Base-by-base conservation (phyloP, 441 rosid species). In the Erodium chrysanthum region DNA sequence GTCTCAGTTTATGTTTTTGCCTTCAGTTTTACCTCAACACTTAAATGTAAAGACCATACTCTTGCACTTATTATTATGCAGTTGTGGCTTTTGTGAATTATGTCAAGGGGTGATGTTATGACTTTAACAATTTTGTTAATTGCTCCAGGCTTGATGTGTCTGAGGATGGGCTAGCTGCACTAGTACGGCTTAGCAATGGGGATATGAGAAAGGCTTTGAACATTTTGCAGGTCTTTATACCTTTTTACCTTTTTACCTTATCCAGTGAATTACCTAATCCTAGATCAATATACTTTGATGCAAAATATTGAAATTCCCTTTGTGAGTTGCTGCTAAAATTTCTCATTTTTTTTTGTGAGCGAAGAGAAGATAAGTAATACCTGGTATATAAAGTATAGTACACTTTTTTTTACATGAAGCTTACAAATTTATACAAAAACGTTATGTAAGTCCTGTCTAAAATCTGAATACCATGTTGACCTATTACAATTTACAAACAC, bases 181-280 rank as follows among this genome's bases (percentile, higher is more conserved):
- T 89, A 71, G 94, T 89, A 74, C 83, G 85, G 42, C 91, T 94
- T 70, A 81, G 97, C 89, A 94, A 82, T 71, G 99, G 99, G 27
- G 99, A 94, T 85, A 94, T 91, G 99, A 86, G 99, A 80, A 94
- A 89, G 86, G 96, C 99, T 61, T 74, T 91, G 85, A 94, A 94
- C 82, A 89, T 94, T 67, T 77, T 94, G 76, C 99, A 94, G 97
- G 97, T 94, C 72, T 59, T 58, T 62, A 67, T 12, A 59, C 69
- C 52, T 59, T 17, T 20, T 29, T 12, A 59, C 69, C 52, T 59
- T 17, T 20, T 29, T 29, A 29, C 18, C 20, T n/a, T 21, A 1
- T 68, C 22, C 6, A 25, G 7, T 15, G 59, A 11, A 27, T 1
- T 52, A 15, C 15, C 9, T 11, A 64, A 1, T 27, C 21, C 66